Base-by-base conservation (phyloP, 495 filamentous ascomycete genomes). In the Zalerion maritima region DNA sequence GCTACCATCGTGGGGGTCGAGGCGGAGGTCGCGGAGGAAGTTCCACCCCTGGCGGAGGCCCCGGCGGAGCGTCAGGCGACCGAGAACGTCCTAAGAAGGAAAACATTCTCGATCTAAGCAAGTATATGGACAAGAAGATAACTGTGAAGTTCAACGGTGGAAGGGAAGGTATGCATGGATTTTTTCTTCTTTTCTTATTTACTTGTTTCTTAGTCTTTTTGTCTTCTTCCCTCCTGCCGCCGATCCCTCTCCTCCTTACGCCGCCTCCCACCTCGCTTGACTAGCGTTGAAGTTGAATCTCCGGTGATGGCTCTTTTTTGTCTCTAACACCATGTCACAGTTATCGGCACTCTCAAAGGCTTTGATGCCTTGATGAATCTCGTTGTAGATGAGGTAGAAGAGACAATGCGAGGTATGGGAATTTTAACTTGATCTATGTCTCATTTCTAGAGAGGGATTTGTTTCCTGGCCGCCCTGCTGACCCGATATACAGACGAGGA, bases 331-430 rank as follows among this genome's bases (percentile, higher is more conserved):
- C 22, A 21, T 17, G 8, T 18, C 35, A 33, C 47, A 94, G 89
- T 94, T 6, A 74, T 69, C 7, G 89, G 89, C 26, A 78, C 69
- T 4, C 67, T 97, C 6, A 97, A 96, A 48, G 89, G 89, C 26
- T 94, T 83, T 43, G 89, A 97, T 44, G 85, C 87, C 42, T 63
- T 97, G 20, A 94, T 96, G 87, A 97, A 96, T 52, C 60, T 97
- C 31, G 89, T 97, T 13, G 62, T 97, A 28, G 91, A 96, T 44
- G 81, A 96, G 30, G 86, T 89, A 13, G 75, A 91, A 55, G 89
- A 97, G 50, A 60, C 73, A 14, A 67, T 93, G 55, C 66, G 80
- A 60, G 87, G 87, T 93, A 42, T 37, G 65, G 41, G 10, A 14
- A 12, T 8, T 10, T 7, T 29, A 19, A 17, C 16, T 5, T 6